These are phyloP conservation scores for Parietichytrium sp. DNA, from an alignment of 108 stramenopile genomes.

Conservation along the genomic window DNA sequence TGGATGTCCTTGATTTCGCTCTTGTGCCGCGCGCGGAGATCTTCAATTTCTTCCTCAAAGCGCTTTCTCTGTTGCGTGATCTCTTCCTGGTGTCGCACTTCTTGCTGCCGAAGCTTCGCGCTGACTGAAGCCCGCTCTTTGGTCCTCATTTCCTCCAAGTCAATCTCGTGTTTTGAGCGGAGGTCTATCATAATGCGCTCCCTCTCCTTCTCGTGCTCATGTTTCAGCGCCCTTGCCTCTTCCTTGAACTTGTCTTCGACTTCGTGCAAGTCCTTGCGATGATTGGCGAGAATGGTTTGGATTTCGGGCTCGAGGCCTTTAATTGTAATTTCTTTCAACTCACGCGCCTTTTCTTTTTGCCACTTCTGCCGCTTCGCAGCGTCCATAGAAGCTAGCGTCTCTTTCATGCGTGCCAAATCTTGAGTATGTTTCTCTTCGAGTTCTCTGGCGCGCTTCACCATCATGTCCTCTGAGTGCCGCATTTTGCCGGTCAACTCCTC, in stretches of 20 bases:
- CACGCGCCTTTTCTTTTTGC: conserved; percentile 40
- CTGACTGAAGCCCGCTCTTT: background rate
- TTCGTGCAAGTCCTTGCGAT: conserved; percentile 26
- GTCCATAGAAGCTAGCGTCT: conserved; percentile 19
- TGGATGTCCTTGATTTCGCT: background rate
- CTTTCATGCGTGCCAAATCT: background rate
- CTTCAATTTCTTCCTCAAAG: conserved; percentile 14
- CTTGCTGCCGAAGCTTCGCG: background rate
- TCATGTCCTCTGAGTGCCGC: background rate
- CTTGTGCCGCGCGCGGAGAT: background rate
- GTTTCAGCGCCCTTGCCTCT: background rate
- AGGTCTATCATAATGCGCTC: conserved; percentile 22
- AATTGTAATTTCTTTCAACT: conserved; percentile 44
- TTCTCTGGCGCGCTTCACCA: background rate
- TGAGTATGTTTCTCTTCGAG: background rate
- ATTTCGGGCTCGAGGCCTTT: conserved; percentile 48
- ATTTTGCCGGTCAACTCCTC: background rate
- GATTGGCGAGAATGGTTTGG: conserved; percentile 42
- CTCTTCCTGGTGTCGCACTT: conserved; percentile 11
- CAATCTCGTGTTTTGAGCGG: background rate
- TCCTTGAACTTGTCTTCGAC: conserved; percentile 40
- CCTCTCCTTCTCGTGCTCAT: background rate
- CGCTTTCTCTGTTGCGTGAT: background rate
- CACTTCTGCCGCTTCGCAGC: conserved; percentile 38
- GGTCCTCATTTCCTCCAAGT: conserved; percentile 36